Evolutionary conservation across 805 yeast species (phyloP).

Genomic region (Nakazawaea ambrosiae): DNA sequence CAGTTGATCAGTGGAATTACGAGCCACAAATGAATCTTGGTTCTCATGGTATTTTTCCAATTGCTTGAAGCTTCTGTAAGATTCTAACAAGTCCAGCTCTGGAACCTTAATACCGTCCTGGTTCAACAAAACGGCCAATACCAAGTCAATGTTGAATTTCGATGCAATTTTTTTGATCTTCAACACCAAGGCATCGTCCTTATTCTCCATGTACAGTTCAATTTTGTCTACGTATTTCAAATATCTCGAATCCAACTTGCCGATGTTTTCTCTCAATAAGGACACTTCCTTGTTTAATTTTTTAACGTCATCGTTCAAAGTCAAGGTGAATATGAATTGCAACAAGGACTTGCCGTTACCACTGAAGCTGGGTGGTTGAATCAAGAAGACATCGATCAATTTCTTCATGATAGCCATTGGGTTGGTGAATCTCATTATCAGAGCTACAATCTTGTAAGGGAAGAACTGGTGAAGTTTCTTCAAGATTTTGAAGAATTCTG

Average conservation of each 20-base stretch:
- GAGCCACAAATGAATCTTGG: too few relatives aligned
- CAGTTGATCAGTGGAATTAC: conserved; percentile 35
- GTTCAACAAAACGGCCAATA: conserved; percentile 19
- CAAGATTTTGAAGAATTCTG: conserved; percentile 65
- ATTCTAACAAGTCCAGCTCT: conserved; percentile 15
- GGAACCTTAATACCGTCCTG: conserved; percentile 10
- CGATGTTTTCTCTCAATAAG: conserved; percentile 34
- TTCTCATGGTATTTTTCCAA: conserved; percentile 1
- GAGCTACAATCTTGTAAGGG: conserved; percentile 75
- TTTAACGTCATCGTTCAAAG: conserved; percentile 68
- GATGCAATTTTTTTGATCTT: conserved; percentile 24
- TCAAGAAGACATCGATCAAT: conserved; percentile 74
- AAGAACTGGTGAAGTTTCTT: conserved; percentile 66
- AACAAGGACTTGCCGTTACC: conserved; percentile 48
- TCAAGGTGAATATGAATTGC: conserved; percentile 67
- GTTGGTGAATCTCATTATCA: conserved; percentile 75
- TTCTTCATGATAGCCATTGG: conserved; percentile 80
- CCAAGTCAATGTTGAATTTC: conserved; percentile 18
- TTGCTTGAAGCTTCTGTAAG: conserved; percentile 14
- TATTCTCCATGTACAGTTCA: conserved; percentile 20
- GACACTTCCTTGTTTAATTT: conserved; percentile 49
- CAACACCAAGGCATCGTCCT: conserved; percentile 19
- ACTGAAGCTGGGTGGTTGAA: conserved; percentile 53
- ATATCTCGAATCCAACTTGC: conserved; percentile 15
- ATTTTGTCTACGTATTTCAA: conserved; percentile 17